A percentile compares a stretch with the other conserved stretches of the same genome.
These are phyloP conservation scores for Malania oleifera DNA, from an alignment of 164 flowering plant species.

Conservation along the genomic window DNA sequence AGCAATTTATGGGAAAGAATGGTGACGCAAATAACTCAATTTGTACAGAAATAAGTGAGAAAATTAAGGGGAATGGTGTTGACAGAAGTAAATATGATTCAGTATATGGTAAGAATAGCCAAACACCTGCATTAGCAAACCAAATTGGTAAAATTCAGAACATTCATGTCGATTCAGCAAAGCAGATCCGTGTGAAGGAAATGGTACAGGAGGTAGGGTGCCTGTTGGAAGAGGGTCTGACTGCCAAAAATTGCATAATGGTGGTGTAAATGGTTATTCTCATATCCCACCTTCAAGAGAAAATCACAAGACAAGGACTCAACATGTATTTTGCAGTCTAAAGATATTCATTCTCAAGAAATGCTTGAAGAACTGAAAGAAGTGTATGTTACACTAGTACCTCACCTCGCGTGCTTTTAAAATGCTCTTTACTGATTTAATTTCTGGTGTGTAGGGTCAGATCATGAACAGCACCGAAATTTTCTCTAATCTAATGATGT, in stretches of 20 bases:
- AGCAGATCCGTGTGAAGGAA: constrained; percentile 14
- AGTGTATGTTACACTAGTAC: constrained; percentile 50
- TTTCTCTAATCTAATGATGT: too few species aligned
- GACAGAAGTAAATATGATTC: constrained; percentile 15
- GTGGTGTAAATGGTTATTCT: constrained; percentile 16
- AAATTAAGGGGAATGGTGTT: constrained; percentile 18
- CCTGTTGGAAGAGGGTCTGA: constrained; percentile 16
- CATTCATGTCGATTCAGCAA: constrained; percentile 12
- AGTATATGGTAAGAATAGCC: constrained; percentile 12
- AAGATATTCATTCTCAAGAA: constrained; percentile 37
- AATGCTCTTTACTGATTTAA: background rate
- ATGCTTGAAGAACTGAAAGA: constrained; percentile 44
- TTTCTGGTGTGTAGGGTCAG: background rate
- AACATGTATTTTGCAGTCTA: constrained; percentile 35
- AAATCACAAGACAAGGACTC: constrained; percentile 31
- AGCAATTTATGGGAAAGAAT: constrained; percentile 22
- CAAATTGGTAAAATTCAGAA: constrained; percentile 25
- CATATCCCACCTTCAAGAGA: constrained; percentile 39
- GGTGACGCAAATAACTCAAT: constrained; percentile 18
- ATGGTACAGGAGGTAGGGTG: constrained; percentile 14
- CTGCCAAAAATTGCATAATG: constrained; percentile 18
- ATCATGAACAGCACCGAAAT: background rate
- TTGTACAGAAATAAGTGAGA: constrained; percentile 20
- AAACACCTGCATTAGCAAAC: constrained; percentile 14
- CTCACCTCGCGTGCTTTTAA: constrained; percentile 1